Evolutionary conservation across 2,329 filamentous ascomycete genomes (phyloP), one percentile per base, ranked within the genome.

Genomic region (Lachnellula willkommii): DNA sequence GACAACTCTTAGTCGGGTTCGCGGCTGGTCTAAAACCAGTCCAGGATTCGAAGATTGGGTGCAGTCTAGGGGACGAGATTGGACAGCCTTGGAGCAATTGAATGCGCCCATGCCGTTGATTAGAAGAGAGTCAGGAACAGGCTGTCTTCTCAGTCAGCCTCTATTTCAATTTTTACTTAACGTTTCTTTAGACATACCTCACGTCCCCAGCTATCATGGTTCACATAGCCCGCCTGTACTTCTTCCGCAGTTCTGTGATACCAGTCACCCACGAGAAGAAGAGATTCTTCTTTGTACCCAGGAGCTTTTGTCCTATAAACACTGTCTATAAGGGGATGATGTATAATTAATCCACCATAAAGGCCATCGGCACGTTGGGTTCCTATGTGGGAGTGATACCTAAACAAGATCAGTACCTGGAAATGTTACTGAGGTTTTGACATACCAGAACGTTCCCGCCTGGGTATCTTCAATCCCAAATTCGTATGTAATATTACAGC

Each of bases 211-310:
- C 71, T 73, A 3, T 67, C 72, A 36, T 73, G 66, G 24, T 69
- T 68, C 66, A 73, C 68, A 59, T 75, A 77, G 70, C 72, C 74
- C 12, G 66, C 68, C 14, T 76, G 61, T 20, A 75, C 71, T 15
- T 76, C 68, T 5, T 57, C 54, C 5, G 73, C 73, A 6, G 71
- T 60, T 6, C 69, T 68, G 60, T 77, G 75, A 59, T 78, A 78
- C 75, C 75, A 77, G 57, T 78, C 76, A 5, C 75, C 74, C 24
- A 77, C 65, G 8, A 78, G 64, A 20, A 78, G 66, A 20, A 77
- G 58, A 11, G 73, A 52, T 47, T 77, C 76, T 40, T 72, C 68
- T 2, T 72, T 64, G 52, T 72, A 73, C 5, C 51, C 42, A 47
- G 63, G 65, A 40, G 40, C 60, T 14, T 50, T 35, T 8, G 61